Base-by-base conservation (phyloP, 345 rosid genomes). In the Lenwebbia sp. region DNA sequence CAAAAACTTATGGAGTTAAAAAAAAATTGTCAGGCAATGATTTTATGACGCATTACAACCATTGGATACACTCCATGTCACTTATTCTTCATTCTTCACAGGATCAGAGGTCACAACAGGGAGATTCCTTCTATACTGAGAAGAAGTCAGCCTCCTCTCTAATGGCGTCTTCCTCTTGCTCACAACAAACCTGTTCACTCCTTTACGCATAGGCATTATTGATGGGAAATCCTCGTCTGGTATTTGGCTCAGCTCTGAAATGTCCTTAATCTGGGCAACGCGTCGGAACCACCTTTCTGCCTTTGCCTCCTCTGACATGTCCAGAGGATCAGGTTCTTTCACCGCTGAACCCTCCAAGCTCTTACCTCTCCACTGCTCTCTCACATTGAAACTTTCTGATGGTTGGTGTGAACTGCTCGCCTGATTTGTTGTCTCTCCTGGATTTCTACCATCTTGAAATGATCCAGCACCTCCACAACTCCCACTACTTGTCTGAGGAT, bases 171-270 rank as follows among this genome's bases (percentile, higher is more conserved):
- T 97, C 89, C 98, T 93, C 89, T 96, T 97, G 95, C 99, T 96
- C 84, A 96, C 95, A 14, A 97, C 99, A 87, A 97, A 96, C 85
- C 99, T 92, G 90, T 96, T 96, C 82, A 96, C 99, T 49, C 99
- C 99, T 92, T 96, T 97, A 89, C 99, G 91, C 99, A 97, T 95
- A 17, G 99, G 99, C 99, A 97, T 96, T 90, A 97, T 97, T 22
- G 98, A 95, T 0, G 99, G 98, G 91, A 97, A 97, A 88, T 97
- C 99, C 89, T 97, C 98, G 65, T 96, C 99, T 0, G 99, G 99
- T 82, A 97, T 97, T 91, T 96, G 92, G 89, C 99, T 97, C n/a
- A 97, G 93, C 91, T 96, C 99, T 37, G 99, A 97, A 57, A 96
- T 96, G 89, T 97, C 97, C 85, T 97, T 94, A 26, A 97, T 96